Evolutionary conservation across 257 asterid genomes (phyloP).

Genomic region (Mitragyna speciosa): DNA sequence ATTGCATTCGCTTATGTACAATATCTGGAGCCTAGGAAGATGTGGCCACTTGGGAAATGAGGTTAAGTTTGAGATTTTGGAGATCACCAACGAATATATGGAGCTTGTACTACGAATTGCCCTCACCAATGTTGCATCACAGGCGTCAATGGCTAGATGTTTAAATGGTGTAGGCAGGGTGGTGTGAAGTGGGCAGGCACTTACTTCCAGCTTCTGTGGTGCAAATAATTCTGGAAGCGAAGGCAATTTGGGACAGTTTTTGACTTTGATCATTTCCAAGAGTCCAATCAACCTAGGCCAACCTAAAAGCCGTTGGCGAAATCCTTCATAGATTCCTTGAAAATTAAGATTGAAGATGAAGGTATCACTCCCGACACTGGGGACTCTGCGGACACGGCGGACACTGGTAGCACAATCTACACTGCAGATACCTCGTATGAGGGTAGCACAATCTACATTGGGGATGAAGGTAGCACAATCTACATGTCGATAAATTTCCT

Average conservation of each 20-base stretch:
- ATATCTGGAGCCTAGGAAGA: slow-evolving; percentile 1
- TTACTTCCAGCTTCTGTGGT: slow-evolving; percentile 18
- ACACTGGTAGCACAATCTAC: no score
- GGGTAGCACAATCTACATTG: no score
- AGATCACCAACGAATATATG: not conserved
- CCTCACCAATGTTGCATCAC: not conserved
- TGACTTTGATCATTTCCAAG: slow-evolving; percentile 9
- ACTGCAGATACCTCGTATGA: no score
- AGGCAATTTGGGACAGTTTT: slow-evolving; percentile 9
- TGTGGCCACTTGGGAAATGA: slow-evolving; percentile 2
- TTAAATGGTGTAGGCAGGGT: slow-evolving; percentile 1
- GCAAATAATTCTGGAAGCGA: not conserved
- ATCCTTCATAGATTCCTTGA: no score
- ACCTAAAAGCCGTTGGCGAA: no score
- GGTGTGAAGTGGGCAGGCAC: slow-evolving; percentile 13
- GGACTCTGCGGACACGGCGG: no score
- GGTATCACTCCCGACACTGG: no score
- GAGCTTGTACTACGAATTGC: not conserved
- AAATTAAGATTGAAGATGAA: no score
- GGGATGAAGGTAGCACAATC: no score
- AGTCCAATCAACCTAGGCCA: no score
- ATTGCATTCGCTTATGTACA: not conserved
- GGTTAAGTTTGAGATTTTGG: not conserved
- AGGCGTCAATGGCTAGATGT: slow-evolving; percentile 12
- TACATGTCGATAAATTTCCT: no score